Conservation (phyloP, 345 rosid species). For the Carallia pectinifolia region DNA sequence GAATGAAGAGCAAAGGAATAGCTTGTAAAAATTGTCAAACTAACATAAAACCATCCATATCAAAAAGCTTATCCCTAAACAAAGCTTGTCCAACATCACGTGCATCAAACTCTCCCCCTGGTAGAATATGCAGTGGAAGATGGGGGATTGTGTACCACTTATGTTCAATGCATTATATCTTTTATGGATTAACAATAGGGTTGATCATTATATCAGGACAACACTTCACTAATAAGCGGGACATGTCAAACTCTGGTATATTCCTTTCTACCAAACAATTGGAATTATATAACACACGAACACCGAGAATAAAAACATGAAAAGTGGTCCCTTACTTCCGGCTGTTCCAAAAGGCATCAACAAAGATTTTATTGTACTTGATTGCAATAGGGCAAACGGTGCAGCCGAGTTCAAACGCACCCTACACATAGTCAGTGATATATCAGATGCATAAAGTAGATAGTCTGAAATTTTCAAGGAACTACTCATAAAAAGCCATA, state of each 20-base stretch:
- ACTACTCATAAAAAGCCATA: slow-evolving; percentile 17
- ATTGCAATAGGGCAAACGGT: slow-evolving; percentile 95
- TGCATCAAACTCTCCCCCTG: not conserved
- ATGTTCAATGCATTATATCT: not conserved
- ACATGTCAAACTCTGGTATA: not conserved
- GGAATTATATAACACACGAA: not conserved
- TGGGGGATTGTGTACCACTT: not conserved
- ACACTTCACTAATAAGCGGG: too few relatives aligned
- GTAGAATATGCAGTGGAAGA: not conserved
- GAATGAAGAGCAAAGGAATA: not conserved
- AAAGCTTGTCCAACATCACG: not conserved
- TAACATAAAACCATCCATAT: not conserved
- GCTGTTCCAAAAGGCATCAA: slow-evolving; percentile 99
- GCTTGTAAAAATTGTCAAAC: not conserved
- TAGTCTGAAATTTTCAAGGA: not conserved
- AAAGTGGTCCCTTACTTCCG: slow-evolving; percentile 60
- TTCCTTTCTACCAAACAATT: not conserved
- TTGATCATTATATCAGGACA: not conserved
- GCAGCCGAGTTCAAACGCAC: slow-evolving; percentile 95
- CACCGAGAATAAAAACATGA: not conserved
- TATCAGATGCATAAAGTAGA: slow-evolving; percentile 16
- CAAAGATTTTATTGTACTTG: slow-evolving; percentile 95
- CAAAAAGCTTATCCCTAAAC: not conserved
- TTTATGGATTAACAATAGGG: not conserved
- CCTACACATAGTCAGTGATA: slow-evolving; percentile 49